phyloP scores from a whole-genome alignment of 371 early-diverging fungal genomes.

The Haplosporangium sp. region DNA sequence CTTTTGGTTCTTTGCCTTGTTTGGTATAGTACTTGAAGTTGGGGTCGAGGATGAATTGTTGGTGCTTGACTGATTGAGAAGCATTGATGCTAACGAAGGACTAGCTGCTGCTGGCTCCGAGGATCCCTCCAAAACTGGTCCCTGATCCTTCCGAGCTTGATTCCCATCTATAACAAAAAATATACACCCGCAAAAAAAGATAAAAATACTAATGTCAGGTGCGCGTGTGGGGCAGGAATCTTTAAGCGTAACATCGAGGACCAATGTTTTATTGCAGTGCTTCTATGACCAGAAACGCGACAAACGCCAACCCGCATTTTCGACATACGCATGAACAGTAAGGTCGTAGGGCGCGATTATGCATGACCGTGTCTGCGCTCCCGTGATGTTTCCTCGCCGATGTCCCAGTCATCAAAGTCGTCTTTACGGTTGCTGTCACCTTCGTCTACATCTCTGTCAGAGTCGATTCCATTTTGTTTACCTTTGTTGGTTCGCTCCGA shows the following conservation, averaged over 20 bases:
- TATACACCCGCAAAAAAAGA: neutral
- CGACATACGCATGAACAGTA: no score
- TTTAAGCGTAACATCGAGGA: neutral
- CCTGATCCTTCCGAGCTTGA: neutral
- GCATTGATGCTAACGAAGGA: constrained; percentile 26
- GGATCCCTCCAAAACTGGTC: neutral
- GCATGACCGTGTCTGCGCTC: constrained; percentile 25
- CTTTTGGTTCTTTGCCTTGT: neutral
- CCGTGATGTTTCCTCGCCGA: constrained; percentile 7
- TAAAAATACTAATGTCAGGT: neutral
- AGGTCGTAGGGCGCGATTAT: neutral
- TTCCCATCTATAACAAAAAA: neutral
- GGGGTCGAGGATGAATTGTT: neutral
- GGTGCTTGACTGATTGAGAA: constrained; percentile 16
- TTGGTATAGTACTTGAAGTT: neutral
- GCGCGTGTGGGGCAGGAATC: neutral
- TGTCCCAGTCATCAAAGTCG: constrained; percentile 22
- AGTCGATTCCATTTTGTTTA: constrained; percentile 7
- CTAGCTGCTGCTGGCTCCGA: neutral
- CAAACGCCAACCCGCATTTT: neutral
- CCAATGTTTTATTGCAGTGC: constrained; percentile 19
- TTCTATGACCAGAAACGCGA: constrained; percentile 9
- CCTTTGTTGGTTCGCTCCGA: constrained; percentile 23
- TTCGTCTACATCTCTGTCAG: neutral
- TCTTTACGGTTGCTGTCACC: neutral